These are phyloP conservation scores for Bryoerythrophyllum caledonicum DNA, from an alignment of 225 moss, liverwort and hornwort genomes.

Conservation along the genomic window DNA sequence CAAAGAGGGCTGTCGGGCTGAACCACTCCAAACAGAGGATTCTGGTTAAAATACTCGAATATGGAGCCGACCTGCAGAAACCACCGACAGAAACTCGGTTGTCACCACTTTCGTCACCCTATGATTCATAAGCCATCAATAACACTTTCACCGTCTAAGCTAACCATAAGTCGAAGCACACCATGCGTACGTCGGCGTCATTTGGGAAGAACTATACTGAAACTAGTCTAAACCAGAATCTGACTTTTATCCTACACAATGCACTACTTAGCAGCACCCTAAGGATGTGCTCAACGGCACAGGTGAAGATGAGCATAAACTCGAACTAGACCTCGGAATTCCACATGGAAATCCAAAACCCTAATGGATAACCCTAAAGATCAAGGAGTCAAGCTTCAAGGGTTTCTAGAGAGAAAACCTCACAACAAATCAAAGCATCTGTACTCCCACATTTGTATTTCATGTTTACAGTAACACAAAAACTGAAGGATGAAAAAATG, in stretches of 20 bases:
- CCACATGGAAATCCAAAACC: not conserved
- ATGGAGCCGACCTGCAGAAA: constrained; percentile 79
- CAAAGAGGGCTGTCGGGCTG: constrained; percentile 77
- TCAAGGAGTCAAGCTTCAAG: not conserved
- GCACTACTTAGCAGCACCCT: too few species aligned
- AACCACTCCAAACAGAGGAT: constrained; percentile 80
- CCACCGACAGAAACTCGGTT: not conserved
- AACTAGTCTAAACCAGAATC: not conserved
- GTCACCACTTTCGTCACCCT: not conserved
- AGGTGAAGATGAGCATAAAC: too few species aligned
- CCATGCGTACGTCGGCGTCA: not conserved
- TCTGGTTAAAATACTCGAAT: constrained; percentile 81
- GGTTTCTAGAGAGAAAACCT: not conserved
- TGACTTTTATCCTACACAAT: too few species aligned
- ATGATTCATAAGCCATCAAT: too few species aligned
- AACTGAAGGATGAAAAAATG: too few species aligned
- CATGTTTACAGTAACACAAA: too few species aligned
- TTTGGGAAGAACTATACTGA: not conserved
- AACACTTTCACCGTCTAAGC: too few species aligned
- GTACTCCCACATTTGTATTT: not conserved
- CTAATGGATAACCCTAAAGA: not conserved
- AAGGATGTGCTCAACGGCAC: too few species aligned
- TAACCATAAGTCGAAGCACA: too few species aligned
- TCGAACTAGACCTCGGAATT: not conserved
- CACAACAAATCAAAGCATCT: not conserved